Evolutionary conservation across 805 yeast genomes (phyloP), one percentile per base, ranked within the genome.

Genomic region (Millerozyma acaciae): DNA sequence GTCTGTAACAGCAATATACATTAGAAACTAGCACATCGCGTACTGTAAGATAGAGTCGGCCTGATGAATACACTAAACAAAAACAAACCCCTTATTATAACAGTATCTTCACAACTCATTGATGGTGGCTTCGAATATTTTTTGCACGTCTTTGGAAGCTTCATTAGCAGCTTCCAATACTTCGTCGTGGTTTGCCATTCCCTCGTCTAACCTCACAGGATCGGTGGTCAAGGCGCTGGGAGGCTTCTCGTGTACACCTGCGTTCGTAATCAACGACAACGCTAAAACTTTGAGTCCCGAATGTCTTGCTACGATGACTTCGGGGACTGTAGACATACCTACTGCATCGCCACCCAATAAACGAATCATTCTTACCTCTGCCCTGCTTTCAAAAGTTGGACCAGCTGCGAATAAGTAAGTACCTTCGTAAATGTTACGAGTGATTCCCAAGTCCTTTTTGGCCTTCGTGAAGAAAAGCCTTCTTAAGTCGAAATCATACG

Each of bases 301-400:
- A 56, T 93, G 97, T 55, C 95, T 78, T 2, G 96, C 97, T 13
- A 87, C 82, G 40, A 87, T 77, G 2, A 87, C 95, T 59, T 90
- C 98, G 0, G 98, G 97, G 21, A 90, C 97, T 0, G 97, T 93
- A 37, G 95, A 84, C 98, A 90, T 90, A 4, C 97, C 97, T 2
- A 89, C 97, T 0, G 93, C 84, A 57, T 90, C 97, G 32, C 86
- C 96, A 7, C 97, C 97, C 18, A 83, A 43, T 5, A 62, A 45
- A 39, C 78, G 58, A 29, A 90, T 65, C 69, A 80, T 68, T 37
- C 95, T 70, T n/a, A 82, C 83, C 62, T 90, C 98, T 0, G 97
- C 96, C 48, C 96, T 71, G 3, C 85, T 75, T 63, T 90, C 98
- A 58, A 82, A 90, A 1, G 96, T 85, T 4, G 98, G 97, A 0